Percentiles rank a stretch among this genome's conserved stretches.
Conservation (phyloP, 805 yeast genomes). For the Barnettozyma californica region DNA sequence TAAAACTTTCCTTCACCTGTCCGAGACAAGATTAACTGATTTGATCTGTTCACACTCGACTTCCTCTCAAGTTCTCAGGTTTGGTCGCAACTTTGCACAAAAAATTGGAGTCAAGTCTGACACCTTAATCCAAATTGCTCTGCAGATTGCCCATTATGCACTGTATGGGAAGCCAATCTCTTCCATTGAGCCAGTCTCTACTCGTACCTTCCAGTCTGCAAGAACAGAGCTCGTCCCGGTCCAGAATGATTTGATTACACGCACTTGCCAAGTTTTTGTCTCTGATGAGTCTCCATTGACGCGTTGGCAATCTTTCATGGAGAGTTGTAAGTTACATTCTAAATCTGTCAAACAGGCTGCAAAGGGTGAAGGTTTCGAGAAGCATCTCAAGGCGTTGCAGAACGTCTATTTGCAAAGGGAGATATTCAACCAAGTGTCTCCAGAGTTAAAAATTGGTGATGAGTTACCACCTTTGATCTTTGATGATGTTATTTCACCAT, state of each 20-base stretch:
- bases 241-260: conserved; percentile 47
- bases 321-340: conserved; percentile 49
- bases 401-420: conserved; percentile 49
- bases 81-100: conserved; percentile 72
- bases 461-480: conserved; percentile 40
- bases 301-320: conserved; percentile 46
- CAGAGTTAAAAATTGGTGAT: conserved; percentile 32
- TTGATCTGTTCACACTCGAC: conserved; percentile 75
- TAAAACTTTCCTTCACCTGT: conserved; percentile 56
- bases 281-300: conserved; percentile 42
- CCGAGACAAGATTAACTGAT: conserved; percentile 85
- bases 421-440: conserved; percentile 39
- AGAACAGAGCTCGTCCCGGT: conserved; percentile 66
- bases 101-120: conserved; percentile 83
- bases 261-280: conserved; percentile 58
- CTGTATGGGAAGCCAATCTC: conserved; percentile 85
- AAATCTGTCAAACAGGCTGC: conserved; percentile 45
- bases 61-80: conserved; percentile 68
- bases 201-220: conserved; percentile 60
- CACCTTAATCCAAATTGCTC: conserved; percentile 84
- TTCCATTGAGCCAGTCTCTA: conserved; percentile 85
- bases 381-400: conserved; percentile 62
- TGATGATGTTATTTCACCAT: conserved; percentile 33
- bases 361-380: conserved; percentile 64
- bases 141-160: conserved; percentile 88